These are phyloP conservation scores for Piedraia hortae DNA, from an alignment of 2,329 filamentous ascomycete genomes.

Conservation along the genomic window DNA sequence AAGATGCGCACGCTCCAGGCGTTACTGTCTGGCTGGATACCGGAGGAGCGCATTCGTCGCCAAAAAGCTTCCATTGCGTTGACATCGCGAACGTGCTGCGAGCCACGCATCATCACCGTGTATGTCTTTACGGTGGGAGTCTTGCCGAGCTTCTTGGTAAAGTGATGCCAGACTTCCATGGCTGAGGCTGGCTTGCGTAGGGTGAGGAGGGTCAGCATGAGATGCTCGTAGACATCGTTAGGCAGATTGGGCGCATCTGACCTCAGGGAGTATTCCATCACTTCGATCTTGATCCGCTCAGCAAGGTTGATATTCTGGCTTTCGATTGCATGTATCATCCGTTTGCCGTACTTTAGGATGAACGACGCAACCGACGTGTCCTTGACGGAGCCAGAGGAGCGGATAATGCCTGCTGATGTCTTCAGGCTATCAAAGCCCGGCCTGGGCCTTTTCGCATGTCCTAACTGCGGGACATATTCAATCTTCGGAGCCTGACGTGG, in stretches of 20 bases:
- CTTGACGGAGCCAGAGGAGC: no score
- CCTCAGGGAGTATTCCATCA: conserved; percentile 2
- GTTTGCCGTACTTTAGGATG: conserved; percentile 3
- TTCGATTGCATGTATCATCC: conserved; percentile 5
- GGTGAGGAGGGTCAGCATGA: conserved; percentile 21
- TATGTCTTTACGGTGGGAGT: conserved; percentile 37
- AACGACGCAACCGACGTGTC: conserved; percentile 1
- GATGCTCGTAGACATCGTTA: conserved; percentile 12
- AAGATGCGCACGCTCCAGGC: conserved; percentile 47
- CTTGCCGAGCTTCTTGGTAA: conserved; percentile 23
- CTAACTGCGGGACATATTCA: no score
- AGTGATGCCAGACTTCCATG: conserved; percentile 29
- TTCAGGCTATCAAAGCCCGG: no score
- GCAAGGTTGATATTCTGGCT: conserved; percentile 3
- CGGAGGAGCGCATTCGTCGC: conserved; percentile 30
- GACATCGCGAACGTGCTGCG: conserved; percentile 29
- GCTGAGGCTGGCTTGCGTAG: conserved; percentile 18
- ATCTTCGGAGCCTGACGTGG: no score
- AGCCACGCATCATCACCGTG: conserved; percentile 46
- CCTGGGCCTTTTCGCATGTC: no score
- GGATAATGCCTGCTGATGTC: no score
- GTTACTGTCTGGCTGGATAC: conserved; percentile 30
- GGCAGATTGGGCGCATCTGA: conserved; percentile 4
- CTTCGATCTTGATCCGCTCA: conserved; percentile 4
- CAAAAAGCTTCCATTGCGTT: conserved; percentile 39